Percentiles rank a stretch among this genome's conserved stretches.
Conservation (phyloP, 345 rosid genomes). For the Sapria himalayana region DNA sequence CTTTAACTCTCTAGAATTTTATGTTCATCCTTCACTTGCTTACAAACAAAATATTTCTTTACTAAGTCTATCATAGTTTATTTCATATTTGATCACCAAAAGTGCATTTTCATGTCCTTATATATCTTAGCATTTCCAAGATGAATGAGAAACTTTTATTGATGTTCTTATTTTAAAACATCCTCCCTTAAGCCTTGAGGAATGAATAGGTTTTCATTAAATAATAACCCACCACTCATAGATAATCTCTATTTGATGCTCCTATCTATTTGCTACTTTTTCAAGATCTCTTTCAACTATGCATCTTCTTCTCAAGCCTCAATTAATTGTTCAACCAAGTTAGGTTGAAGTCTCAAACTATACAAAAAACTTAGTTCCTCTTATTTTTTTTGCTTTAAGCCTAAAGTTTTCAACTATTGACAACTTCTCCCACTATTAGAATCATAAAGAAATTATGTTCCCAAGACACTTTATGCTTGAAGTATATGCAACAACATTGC, state of each 20-base stretch:
- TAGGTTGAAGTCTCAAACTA: not conserved
- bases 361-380: not conserved
- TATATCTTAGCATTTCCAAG: not conserved
- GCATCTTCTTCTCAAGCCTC: not conserved
- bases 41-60: too few relatives aligned
- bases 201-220: not conserved
- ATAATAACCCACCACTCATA: not conserved
- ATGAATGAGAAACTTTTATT: not conserved
- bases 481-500: not conserved
- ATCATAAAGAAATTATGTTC: not conserved
- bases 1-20: too few relatives aligned
- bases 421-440: not conserved
- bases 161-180: not conserved
- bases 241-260: not conserved
- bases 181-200: too few relatives aligned
- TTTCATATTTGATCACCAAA: too few relatives aligned
- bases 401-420: not conserved
- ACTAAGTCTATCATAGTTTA: too few relatives aligned
- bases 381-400: not conserved
- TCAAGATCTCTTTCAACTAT: not conserved
- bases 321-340: not conserved
- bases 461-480: not conserved
- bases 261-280: not conserved
- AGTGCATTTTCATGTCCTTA: too few relatives aligned
- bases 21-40: too few relatives aligned